These are phyloP conservation scores for Fusarium temperatum DNA, from an alignment of 2,329 filamentous ascomycete species.

Conservation along the genomic window DNA sequence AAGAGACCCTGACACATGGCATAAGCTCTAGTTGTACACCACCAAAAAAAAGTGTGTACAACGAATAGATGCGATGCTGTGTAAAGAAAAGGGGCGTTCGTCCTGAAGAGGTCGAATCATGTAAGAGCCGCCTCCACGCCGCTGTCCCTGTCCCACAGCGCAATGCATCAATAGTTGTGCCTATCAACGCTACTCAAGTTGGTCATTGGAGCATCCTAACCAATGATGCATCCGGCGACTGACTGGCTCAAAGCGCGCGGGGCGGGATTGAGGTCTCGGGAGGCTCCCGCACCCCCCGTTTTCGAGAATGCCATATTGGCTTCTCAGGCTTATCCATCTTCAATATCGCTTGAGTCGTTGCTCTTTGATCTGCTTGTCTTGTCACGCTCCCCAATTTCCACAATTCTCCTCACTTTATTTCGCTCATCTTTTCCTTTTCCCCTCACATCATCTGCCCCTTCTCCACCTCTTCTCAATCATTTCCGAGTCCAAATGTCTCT, in stretches of 20 bases:
- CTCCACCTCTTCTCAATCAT: not conserved
- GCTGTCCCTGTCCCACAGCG: constrained; percentile 6
- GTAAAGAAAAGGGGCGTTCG: not conserved
- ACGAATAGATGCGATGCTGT: constrained; percentile 7
- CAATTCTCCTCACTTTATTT: not conserved
- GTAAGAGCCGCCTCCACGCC: constrained; percentile 14
- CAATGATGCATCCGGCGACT: constrained; percentile 24
- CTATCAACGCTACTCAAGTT: constrained; percentile 8
- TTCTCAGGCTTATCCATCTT: constrained; percentile 18
- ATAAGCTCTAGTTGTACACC: constrained; percentile 21
- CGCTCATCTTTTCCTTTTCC: constrained; percentile 6
- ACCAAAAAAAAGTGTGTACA: not conserved
- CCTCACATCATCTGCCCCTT: constrained; percentile 9
- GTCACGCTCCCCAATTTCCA: not conserved
- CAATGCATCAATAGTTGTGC: constrained; percentile 14
- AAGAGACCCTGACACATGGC: constrained; percentile 21
- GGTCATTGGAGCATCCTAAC: not conserved
- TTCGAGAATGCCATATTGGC: constrained; percentile 20
- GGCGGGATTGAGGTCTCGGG: constrained; percentile 33
- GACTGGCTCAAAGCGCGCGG: constrained; percentile 35
- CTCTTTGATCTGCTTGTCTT: not conserved
- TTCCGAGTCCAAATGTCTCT: constrained; percentile 15
- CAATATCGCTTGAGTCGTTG: not conserved
- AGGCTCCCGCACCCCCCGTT: constrained; percentile 33
- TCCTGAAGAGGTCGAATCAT: constrained; percentile 2